Evolutionary conservation across 177 flowering plant species (phyloP).

Genomic region (Vitis hybrid): DNA sequence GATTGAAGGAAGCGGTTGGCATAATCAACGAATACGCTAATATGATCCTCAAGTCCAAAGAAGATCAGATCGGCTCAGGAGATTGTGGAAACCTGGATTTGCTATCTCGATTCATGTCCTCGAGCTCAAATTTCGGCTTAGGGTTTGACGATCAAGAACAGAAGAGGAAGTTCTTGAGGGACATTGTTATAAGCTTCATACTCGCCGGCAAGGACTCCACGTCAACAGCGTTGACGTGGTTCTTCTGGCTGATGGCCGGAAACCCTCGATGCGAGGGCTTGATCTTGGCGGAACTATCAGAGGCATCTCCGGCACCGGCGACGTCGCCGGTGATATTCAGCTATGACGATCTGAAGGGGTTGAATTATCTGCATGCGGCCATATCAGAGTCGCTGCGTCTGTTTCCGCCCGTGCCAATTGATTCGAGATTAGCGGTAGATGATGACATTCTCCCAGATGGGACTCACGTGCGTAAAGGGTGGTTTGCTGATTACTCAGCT

Average conservation of each 20-base stretch:
- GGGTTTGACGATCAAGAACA: constrained; percentile 24
- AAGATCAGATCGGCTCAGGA: background rate
- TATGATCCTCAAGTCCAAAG: constrained; percentile 20
- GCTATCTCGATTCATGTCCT: constrained; percentile 42
- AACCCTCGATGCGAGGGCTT: constrained; percentile 23
- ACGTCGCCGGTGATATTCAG: constrained; percentile 5
- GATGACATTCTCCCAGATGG: constrained; percentile 47
- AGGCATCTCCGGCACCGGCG: background rate
- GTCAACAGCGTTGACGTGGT: constrained; percentile 54
- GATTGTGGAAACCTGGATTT: constrained; percentile 21
- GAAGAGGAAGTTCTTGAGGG: constrained; percentile 38
- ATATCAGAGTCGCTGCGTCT: constrained; percentile 42
- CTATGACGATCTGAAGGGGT: constrained; percentile 37
- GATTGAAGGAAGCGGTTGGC: constrained; percentile 21
- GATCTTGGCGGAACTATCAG: constrained; percentile 29
- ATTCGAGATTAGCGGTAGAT: constrained; percentile 24
- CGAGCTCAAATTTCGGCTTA: constrained; percentile 11
- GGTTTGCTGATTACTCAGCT: constrained; percentile 40
- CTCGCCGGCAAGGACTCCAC: constrained; percentile 56
- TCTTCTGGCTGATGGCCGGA: constrained; percentile 50
- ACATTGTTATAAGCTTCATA: constrained; percentile 49
- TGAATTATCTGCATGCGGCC: constrained; percentile 47
- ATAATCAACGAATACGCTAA: constrained; percentile 23
- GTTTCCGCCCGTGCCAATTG: constrained; percentile 51
- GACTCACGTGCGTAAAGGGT: constrained; percentile 32